A percentile compares a stretch with the other conserved stretches of the same genome.
Evolutionary conservation across 139 green algal genomes (phyloP).

Genomic region (Coccomyxa sp.): DNA sequence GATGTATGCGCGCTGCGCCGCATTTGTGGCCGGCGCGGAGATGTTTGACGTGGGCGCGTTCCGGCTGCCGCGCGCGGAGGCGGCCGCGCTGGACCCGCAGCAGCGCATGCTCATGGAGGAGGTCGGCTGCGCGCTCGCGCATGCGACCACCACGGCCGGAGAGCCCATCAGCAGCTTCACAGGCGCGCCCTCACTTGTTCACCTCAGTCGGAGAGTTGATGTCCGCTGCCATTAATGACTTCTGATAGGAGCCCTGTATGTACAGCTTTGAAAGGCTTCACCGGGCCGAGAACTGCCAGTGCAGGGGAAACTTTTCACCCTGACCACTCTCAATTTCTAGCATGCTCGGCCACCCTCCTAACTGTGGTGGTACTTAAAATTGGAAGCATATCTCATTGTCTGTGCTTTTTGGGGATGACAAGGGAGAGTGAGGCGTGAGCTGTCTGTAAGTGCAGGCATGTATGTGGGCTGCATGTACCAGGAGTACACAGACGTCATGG

Average conservation of each 20-base stretch:
- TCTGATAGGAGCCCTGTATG: too few relatives aligned
- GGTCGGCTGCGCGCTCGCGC: not conserved
- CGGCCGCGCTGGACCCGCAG: constrained; percentile 64
- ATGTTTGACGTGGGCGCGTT: constrained; percentile 64
- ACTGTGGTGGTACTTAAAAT: too few relatives aligned
- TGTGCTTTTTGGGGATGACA: too few relatives aligned
- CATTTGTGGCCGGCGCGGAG: constrained; percentile 47
- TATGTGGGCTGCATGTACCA: constrained; percentile 51
- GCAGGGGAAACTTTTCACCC: too few relatives aligned
- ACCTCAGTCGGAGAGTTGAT: too few relatives aligned
- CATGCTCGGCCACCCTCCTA: too few relatives aligned
- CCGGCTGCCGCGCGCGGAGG: constrained; percentile 43
- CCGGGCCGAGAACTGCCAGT: too few relatives aligned
- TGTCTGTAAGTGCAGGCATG: constrained; percentile 13
- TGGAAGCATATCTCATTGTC: too few relatives aligned
- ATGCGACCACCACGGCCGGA: not conserved
- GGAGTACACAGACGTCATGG: constrained; percentile 31
- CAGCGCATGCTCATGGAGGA: constrained; percentile 62
- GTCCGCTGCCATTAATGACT: too few relatives aligned
- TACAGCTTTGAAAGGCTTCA: too few relatives aligned
- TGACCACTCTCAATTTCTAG: too few relatives aligned
- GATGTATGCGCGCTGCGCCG: constrained; percentile 41
- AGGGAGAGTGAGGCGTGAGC: too few relatives aligned
- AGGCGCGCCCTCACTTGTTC: constrained; percentile 8
- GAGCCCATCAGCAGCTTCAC: not conserved